phyloP scores from a whole-genome alignment of 148 eudicot genomes.

The Rhododendron ovatum region DNA sequence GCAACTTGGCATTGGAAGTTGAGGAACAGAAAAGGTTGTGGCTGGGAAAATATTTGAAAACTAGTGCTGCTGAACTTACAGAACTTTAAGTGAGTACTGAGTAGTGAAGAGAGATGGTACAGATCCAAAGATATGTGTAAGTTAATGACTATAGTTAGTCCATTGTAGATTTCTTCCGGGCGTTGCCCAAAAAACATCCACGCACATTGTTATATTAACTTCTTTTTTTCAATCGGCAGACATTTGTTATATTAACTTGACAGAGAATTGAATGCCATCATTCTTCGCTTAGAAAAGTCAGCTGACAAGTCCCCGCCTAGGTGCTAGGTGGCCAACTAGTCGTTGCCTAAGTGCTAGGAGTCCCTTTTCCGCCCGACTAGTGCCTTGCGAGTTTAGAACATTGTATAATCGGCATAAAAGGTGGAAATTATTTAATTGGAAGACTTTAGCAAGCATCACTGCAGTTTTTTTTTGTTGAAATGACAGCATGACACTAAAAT shows the following conservation, averaged over 20 bases:
- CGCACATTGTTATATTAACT: not conserved
- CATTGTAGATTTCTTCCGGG: not conserved
- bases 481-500: not conserved
- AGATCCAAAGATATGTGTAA: not conserved
- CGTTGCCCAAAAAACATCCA: not conserved
- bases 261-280: not conserved
- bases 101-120: not conserved
- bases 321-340: not conserved
- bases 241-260: not conserved
- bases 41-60: not conserved
- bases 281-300: not conserved
- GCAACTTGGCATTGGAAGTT: slow-evolving; percentile 1
- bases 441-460: not conserved
- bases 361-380: not conserved
- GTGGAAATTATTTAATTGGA: not conserved
- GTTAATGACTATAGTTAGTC: not conserved
- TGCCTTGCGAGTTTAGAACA: not conserved
- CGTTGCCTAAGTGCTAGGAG: not conserved
- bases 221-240: not conserved
- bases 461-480: not conserved
- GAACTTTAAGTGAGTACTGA: not conserved
- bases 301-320: not conserved
- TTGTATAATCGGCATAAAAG: not conserved
- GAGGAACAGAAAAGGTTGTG: not conserved
- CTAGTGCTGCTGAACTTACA: not conserved